These are phyloP conservation scores for Lichtheimia corymbifera DNA, from an alignment of 371 early-diverging fungal species.

Conservation along the genomic window DNA sequence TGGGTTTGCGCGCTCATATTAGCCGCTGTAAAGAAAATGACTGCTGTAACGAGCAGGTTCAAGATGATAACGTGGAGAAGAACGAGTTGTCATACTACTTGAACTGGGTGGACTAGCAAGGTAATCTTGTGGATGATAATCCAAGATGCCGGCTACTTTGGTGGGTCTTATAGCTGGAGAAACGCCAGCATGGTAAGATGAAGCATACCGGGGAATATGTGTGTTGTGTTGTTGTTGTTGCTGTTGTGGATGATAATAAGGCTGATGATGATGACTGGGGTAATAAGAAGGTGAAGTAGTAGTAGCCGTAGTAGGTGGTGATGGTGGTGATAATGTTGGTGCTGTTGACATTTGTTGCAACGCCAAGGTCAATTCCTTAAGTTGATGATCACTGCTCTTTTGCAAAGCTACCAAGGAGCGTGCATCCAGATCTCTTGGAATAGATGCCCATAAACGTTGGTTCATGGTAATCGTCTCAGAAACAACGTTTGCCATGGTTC, in stretches of 20 bases:
- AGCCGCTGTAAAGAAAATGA: too few relatives aligned
- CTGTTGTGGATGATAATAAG: neutral
- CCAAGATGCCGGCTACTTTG: neutral
- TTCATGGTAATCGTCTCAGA: conserved; percentile 19
- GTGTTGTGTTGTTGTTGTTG: neutral
- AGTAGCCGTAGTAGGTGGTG: too few relatives aligned
- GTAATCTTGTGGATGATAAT: neutral
- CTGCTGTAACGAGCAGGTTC: too few relatives aligned
- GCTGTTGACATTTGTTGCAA: conserved; percentile 4
- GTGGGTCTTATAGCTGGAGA: neutral
- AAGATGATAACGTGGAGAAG: too few relatives aligned
- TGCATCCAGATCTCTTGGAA: conserved; percentile 17
- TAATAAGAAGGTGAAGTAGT: neutral
- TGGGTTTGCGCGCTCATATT: too few relatives aligned
- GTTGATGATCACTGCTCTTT: conserved; percentile 22
- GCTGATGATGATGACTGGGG: neutral
- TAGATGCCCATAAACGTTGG: conserved; percentile 18
- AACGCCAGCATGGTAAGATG: neutral
- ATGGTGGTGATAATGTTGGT: neutral
- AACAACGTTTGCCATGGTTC: conserved; percentile 15
- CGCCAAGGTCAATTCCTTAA: conserved; percentile 16
- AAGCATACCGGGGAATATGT: neutral
- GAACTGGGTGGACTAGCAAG: neutral
- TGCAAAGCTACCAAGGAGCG: conserved; percentile 16
- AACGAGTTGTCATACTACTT: neutral